A percentile compares a stretch with the other conserved stretches of the same genome.
Conservation (phyloP, 2,329 filamentous ascomycete species). For the Hypoxylon sp. region DNA sequence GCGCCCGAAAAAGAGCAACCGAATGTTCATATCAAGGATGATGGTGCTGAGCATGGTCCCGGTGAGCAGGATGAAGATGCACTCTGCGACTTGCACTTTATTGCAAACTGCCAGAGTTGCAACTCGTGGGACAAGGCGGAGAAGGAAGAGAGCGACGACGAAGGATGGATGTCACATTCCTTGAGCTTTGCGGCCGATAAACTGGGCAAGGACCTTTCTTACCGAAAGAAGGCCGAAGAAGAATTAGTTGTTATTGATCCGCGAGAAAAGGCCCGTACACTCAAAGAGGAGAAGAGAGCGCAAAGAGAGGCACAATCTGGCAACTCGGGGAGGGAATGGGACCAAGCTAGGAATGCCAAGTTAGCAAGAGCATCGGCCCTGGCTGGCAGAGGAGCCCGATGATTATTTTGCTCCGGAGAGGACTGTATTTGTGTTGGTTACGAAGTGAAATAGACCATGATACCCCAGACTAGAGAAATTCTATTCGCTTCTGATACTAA, state of each 20-base stretch:
- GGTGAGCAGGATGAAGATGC: constrained; percentile 75
- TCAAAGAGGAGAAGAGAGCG: constrained; percentile 75
- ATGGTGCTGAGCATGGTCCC: constrained; percentile 50
- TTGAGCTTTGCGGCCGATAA: constrained; percentile 91
- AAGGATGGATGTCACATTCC: constrained; percentile 88
- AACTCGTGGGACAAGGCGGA: constrained; percentile 81
- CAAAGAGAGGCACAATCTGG: constrained; percentile 69
- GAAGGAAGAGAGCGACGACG: constrained; percentile 69
- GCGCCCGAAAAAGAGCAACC: constrained; percentile 56
- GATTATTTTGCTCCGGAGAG: constrained; percentile 39
- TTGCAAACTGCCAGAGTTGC: constrained; percentile 94
- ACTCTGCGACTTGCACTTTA: constrained; percentile 95
- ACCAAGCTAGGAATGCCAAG: constrained; percentile 71
- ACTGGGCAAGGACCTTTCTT: constrained; percentile 90
- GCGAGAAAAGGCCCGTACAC: constrained; percentile 81
- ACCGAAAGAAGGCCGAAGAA: constrained; percentile 91
- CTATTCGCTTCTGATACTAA: constrained; percentile 29
- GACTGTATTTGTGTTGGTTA: constrained; percentile 14
- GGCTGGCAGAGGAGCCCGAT: constrained; percentile 71
- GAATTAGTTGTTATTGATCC: constrained; percentile 95
- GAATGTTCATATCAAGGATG: constrained; percentile 36
- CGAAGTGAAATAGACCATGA: constrained; percentile 28
- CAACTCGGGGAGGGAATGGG: constrained; percentile 70
- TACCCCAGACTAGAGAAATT: constrained; percentile 30
- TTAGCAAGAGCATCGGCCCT: constrained; percentile 68